phyloP scores from a whole-genome alignment of 192 early-diverging fungal species.

The Diversispora epigaea region DNA sequence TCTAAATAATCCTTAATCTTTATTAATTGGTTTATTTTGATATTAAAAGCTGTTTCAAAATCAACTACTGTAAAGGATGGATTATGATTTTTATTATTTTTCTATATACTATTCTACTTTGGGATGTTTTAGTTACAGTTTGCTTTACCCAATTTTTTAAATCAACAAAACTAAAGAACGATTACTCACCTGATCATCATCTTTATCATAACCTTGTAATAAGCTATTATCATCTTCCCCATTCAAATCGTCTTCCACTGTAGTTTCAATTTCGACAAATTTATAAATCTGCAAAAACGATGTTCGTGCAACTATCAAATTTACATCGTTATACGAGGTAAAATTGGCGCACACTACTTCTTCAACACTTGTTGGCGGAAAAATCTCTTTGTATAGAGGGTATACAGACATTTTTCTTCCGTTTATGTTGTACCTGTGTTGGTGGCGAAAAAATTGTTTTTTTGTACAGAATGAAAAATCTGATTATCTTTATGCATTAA shows the following conservation, averaged over 20 bases:
- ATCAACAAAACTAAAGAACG: neutral
- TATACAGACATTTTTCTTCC: constrained; percentile 49
- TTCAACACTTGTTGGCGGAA: constrained; percentile 65
- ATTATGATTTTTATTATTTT: no score
- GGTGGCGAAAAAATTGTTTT: no score
- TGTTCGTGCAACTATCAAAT: constrained; percentile 65
- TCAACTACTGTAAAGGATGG: no score
- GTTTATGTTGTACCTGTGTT: no score
- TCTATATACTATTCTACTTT: neutral
- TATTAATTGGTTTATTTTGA: no score
- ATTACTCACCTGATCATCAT: constrained; percentile 41
- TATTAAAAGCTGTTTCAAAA: no score
- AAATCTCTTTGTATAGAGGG: constrained; percentile 58
- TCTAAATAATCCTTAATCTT: no score
- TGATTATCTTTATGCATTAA: no score
- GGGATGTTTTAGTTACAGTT: neutral
- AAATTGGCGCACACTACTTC: constrained; percentile 60
- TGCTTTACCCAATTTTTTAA: neutral
- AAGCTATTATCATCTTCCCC: constrained; percentile 31
- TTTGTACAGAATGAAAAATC: no score
- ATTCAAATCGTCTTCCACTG: constrained; percentile 30
- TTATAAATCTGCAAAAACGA: constrained; percentile 69
- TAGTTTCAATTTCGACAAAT: constrained; percentile 52
- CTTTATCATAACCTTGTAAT: constrained; percentile 23
- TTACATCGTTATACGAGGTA: constrained; percentile 55